phyloP scores from a whole-genome alignment of 2,329 filamentous ascomycete species.

The Neofusicoccum ribis region DNA sequence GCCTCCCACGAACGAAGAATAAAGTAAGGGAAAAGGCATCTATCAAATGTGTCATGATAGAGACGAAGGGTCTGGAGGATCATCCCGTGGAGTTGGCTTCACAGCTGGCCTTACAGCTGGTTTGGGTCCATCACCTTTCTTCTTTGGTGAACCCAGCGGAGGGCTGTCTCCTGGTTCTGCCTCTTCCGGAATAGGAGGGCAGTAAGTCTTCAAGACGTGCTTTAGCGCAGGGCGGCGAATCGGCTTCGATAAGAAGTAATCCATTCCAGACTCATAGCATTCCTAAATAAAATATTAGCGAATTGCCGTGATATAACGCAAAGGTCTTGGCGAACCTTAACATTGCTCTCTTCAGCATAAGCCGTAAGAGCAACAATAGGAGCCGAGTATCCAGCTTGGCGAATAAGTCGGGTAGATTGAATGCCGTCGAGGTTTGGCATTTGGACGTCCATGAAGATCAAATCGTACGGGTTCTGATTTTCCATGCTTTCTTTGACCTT shows the following conservation, averaged over 20 bases:
- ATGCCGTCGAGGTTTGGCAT: slow-evolving; percentile 94
- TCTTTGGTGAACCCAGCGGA: not conserved
- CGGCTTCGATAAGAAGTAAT: slow-evolving; percentile 76
- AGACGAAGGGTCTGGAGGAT: not conserved
- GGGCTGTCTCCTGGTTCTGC: slow-evolving; percentile 24
- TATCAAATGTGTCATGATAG: not conserved
- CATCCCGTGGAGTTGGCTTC: not conserved
- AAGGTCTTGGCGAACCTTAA: slow-evolving; percentile 63
- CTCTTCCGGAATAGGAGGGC: slow-evolving; percentile 78
- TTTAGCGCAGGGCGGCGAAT: slow-evolving; percentile 84
- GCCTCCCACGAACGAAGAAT: not conserved
- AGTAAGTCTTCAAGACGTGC: slow-evolving; percentile 78
- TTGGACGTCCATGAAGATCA: slow-evolving; percentile 95
- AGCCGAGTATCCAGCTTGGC: slow-evolving; percentile 80
- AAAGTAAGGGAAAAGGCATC: not conserved
- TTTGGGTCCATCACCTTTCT: not conserved
- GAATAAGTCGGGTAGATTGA: slow-evolving; percentile 81
- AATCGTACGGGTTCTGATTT: slow-evolving; percentile 69
- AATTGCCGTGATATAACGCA: slow-evolving; percentile 17
- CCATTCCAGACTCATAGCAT: slow-evolving; percentile 82
- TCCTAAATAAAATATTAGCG: slow-evolving; percentile 33
- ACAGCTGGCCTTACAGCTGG: not conserved
- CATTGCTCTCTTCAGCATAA: slow-evolving; percentile 86
- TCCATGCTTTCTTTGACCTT: slow-evolving; percentile 81
- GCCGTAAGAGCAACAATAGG: slow-evolving; percentile 91